A percentile compares a stretch with the other conserved stretches of the same genome.
Evolutionary conservation across 1,139 yeast genomes (phyloP).

Genomic region (Sugiyamaella sp.): DNA sequence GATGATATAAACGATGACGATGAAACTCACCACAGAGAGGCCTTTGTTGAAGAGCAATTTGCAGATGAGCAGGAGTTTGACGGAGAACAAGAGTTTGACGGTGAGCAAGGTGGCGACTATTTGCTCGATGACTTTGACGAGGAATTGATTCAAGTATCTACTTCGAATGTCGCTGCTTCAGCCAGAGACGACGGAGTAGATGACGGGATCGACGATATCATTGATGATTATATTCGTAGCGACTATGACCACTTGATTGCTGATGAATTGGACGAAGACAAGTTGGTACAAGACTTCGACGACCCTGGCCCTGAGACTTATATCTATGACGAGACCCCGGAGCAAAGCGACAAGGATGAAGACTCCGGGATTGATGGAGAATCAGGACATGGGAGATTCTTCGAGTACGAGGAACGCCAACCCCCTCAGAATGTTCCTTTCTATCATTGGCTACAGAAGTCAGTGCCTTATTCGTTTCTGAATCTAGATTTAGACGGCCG

Average conservation of each 20-base stretch:
- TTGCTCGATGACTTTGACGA: neutral
- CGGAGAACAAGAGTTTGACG: neutral
- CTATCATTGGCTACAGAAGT: constrained; percentile 10
- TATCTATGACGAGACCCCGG: neutral
- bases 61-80: neutral
- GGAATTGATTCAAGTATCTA: neutral
- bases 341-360: neutral
- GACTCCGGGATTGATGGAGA: neutral
- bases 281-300: neutral
- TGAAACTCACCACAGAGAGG: neutral
- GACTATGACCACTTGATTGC: constrained; percentile 9
- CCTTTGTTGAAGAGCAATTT: neutral
- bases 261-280: constrained; percentile 10
- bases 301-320: constrained; percentile 6
- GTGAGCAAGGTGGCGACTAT: neutral
- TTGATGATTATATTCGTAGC: neutral
- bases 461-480: constrained; percentile 11
- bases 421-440: constrained; percentile 9
- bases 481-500: neutral
- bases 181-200: constrained; percentile 2
- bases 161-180: neutral
- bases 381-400: neutral
- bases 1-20: neutral
- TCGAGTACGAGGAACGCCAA: neutral
- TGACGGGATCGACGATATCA: neutral